Evolutionary conservation across 1,284 basidiomycete species (phyloP).

Genomic region (Fistulina hepatica): DNA sequence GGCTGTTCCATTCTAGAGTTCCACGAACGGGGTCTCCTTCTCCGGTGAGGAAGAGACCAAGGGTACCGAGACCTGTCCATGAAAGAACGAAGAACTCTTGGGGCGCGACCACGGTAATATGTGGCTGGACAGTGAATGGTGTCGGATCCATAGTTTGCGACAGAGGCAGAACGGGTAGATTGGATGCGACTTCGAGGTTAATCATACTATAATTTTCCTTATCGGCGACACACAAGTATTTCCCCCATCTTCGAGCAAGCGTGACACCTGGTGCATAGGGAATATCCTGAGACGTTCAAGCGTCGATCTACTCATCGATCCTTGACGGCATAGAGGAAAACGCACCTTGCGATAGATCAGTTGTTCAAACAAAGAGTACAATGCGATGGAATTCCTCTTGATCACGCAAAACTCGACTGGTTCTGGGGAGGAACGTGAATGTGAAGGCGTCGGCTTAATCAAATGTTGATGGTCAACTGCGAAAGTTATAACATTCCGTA

Average conservation of each 20-base stretch:
- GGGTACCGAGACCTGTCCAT: slow-evolving; percentile 63
- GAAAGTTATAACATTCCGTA: slow-evolving; percentile 69
- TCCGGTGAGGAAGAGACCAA: slow-evolving; percentile 78
- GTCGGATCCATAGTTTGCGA: slow-evolving; percentile 46
- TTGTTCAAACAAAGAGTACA: slow-evolving; percentile 56
- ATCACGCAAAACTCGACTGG: slow-evolving; percentile 73
- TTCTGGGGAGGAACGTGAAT: slow-evolving; percentile 31
- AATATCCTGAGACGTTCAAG: slow-evolving; percentile 49
- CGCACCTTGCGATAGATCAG: slow-evolving; percentile 51
- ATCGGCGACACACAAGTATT: slow-evolving; percentile 67
- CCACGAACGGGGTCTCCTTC: slow-evolving; percentile 83
- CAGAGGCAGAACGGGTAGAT: slow-evolving; percentile 67
- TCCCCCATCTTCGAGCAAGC: slow-evolving; percentile 54
- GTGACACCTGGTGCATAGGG: slow-evolving; percentile 57
- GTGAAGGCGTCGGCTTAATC: slow-evolving; percentile 36
- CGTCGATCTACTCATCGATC: background rate
- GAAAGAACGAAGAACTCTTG: slow-evolving; percentile 75
- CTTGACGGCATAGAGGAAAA: slow-evolving; percentile 1
- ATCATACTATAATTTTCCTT: slow-evolving; percentile 65
- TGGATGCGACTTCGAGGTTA: slow-evolving; percentile 56
- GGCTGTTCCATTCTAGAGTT: slow-evolving; percentile 73
- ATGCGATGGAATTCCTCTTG: slow-evolving; percentile 55
- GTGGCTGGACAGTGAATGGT: slow-evolving; percentile 45
- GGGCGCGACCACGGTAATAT: slow-evolving; percentile 62
- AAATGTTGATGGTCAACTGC: slow-evolving; percentile 75